Percentiles rank a stretch among this genome's conserved stretches.
These are phyloP conservation scores for Silene noctiflora DNA, from an alignment of 179 eudicot genomes.

Conservation along the genomic window DNA sequence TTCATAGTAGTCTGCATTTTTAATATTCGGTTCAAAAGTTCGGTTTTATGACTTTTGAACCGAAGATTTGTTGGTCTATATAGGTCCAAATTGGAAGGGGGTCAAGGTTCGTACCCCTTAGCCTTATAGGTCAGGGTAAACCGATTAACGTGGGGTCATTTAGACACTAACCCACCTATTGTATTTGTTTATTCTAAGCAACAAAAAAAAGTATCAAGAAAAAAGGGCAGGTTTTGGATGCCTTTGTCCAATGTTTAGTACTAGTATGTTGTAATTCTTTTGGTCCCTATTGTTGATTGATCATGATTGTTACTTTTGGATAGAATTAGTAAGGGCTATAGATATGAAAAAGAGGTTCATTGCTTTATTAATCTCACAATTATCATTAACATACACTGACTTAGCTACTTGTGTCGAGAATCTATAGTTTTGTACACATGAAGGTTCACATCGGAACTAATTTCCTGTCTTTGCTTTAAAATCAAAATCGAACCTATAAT, in stretches of 20 bases:
- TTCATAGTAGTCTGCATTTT: slow-evolving; percentile 37
- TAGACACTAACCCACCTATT: slow-evolving; percentile 15
- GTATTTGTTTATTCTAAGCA: slow-evolving; percentile 25
- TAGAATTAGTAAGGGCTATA: not conserved
- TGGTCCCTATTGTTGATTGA: slow-evolving; percentile 3
- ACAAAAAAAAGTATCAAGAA: slow-evolving; percentile 5
- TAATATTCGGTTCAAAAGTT: slow-evolving; percentile 42
- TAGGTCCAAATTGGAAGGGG: slow-evolving; percentile 31
- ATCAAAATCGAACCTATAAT: no score
- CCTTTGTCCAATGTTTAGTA: slow-evolving; percentile 32
- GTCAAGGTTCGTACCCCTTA: slow-evolving; percentile 27
- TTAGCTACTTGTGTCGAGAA: no score
- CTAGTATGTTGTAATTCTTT: slow-evolving; percentile 22
- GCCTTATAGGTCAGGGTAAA: slow-evolving; percentile 24
- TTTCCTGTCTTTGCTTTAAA: no score
- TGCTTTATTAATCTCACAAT: not conserved
- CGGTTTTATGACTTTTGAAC: slow-evolving; percentile 52
- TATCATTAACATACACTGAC: no score
- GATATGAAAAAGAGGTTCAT: not conserved
- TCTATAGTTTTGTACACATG: no score
- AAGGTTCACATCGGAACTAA: no score
- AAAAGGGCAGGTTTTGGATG: slow-evolving; percentile 34
- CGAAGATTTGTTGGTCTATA: slow-evolving; percentile 18
- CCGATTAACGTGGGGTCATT: slow-evolving; percentile 22
- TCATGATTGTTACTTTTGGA: slow-evolving; percentile 8